Percentiles rank a stretch among this genome's conserved stretches.
Conservation (phyloP, 1,284 basidiomycete genomes). For the Anthracocystis walkeri region DNA sequence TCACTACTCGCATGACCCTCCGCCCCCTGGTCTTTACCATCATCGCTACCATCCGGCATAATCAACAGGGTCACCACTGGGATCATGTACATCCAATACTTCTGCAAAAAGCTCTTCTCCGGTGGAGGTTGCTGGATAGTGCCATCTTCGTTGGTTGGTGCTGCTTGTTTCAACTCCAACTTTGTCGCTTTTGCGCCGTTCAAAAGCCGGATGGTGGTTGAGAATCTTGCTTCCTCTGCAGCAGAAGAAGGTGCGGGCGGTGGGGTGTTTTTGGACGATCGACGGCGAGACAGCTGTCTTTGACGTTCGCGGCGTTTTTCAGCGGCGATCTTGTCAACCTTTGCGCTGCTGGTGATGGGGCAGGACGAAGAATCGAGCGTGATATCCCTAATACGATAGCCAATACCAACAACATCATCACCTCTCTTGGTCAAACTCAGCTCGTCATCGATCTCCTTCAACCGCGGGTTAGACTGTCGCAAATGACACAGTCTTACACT, state of each 20-base stretch:
- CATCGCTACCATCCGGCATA: constrained; percentile 45
- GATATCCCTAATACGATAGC: constrained; percentile 37
- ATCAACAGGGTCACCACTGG: constrained; percentile 50
- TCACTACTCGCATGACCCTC: constrained; percentile 19
- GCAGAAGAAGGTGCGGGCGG: not conserved
- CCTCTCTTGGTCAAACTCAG: constrained; percentile 9
- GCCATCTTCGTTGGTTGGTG: constrained; percentile 47
- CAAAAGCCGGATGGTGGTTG: not conserved
- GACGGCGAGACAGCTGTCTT: constrained; percentile 14
- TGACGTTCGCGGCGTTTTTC: constrained; percentile 9
- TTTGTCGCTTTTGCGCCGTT: not conserved
- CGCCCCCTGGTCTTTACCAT: constrained; percentile 10
- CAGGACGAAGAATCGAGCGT: constrained; percentile 14
- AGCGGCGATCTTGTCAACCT: not conserved
- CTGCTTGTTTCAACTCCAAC: constrained; percentile 10
- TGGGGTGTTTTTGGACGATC: not conserved
- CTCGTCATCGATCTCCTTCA: constrained; percentile 27
- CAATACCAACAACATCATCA: not conserved
- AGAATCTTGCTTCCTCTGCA: not conserved
- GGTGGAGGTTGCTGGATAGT: constrained; percentile 20
- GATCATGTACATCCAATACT: constrained; percentile 61
- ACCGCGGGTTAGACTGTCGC: constrained; percentile 15
- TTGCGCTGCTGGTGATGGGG: constrained; percentile 7
- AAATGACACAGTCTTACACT: constrained; percentile 29
- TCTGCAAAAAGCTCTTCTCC: constrained; percentile 52